phyloP scores from a whole-genome alignment of 176 grass and related monocot genomes.

The Alopecurus myosuroides region DNA sequence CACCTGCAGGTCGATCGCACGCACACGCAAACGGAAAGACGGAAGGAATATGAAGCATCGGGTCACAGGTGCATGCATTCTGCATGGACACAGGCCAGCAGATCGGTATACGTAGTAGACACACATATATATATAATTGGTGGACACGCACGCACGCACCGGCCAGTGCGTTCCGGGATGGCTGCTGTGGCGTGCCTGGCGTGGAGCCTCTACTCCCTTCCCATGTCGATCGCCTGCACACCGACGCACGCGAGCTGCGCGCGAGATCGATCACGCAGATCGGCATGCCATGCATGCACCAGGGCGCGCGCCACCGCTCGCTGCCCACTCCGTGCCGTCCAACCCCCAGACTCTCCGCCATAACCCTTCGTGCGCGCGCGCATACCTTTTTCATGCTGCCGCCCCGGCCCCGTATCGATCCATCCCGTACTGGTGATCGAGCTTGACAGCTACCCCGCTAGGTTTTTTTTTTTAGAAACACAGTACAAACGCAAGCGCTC shows the following conservation, averaged over 20 bases:
- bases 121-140: not conserved
- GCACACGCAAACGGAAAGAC: too few species aligned
- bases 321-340: not conserved
- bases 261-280: not conserved
- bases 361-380: not conserved
- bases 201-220: not conserved
- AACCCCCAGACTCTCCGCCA: not conserved
- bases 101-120: not conserved
- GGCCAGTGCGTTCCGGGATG: not conserved
- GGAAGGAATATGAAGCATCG: not conserved
- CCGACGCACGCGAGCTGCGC: not conserved
- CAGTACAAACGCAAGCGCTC: too few species aligned
- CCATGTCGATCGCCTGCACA: not conserved
- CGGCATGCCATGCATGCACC: not conserved
- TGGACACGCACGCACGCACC: not conserved
- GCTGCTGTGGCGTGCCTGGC: not conserved
- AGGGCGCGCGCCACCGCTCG: not conserved
- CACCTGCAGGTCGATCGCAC: not conserved
- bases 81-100: not conserved
- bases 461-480: too few species aligned
- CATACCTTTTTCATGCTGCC: not conserved
- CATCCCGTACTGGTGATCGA: not conserved
- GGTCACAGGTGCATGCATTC: not conserved
- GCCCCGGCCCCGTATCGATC: not conserved
- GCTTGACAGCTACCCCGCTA: not conserved